These are phyloP conservation scores for Gigaspora rosea DNA, from an alignment of 192 early-diverging fungal species.

Conservation along the genomic window DNA sequence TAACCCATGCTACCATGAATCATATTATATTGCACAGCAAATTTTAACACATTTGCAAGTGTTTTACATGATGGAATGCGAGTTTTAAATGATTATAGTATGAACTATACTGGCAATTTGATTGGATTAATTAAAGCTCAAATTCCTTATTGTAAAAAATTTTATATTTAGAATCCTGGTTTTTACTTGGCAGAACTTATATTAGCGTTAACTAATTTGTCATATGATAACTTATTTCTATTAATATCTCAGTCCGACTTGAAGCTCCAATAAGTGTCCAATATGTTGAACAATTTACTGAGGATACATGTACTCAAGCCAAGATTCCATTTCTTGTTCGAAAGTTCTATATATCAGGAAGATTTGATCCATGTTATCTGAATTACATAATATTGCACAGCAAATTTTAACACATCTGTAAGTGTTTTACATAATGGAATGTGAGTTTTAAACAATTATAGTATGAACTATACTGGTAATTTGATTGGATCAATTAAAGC, in stretches of 20 bases:
- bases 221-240: not conserved
- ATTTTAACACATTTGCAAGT: slow-evolving; percentile 30
- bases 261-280: slow-evolving; percentile 27
- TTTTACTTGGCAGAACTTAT: too few species aligned
- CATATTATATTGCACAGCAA: slow-evolving; percentile 27
- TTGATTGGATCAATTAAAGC: too few species aligned
- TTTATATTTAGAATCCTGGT: too few species aligned
- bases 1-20: not conserved
- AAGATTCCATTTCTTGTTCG: slow-evolving; percentile 23
- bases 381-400: slow-evolving; percentile 24
- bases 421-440: not conserved
- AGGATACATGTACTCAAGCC: not conserved
- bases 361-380: slow-evolving; percentile 2
- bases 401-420: slow-evolving; percentile 31
- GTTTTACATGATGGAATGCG: not conserved
- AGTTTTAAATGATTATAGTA: too few species aligned
- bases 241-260: slow-evolving; percentile 13
- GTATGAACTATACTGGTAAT: too few species aligned
- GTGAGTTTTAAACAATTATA: too few species aligned
- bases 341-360: slow-evolving; percentile 9
- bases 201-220: slow-evolving; percentile 10
- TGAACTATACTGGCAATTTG: too few species aligned
- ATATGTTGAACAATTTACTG: slow-evolving; percentile 26
- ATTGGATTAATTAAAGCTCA: too few species aligned
- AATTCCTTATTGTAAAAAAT: too few species aligned